Evolutionary conservation across 352 stramenopile species (phyloP).

Genomic region (Phytophthora parvispora): DNA sequence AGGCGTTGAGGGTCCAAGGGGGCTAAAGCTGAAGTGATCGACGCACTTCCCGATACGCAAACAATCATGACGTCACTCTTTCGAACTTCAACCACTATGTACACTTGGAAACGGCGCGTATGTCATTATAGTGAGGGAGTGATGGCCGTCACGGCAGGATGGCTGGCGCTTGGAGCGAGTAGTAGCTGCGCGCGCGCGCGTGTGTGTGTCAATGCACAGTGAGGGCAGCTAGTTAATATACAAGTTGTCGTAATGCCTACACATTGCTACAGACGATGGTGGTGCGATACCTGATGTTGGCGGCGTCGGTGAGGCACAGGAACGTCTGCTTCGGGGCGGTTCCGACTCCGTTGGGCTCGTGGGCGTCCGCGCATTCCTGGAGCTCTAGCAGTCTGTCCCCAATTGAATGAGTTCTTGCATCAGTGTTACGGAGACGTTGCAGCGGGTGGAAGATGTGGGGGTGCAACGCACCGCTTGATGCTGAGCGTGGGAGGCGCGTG

Average conservation of each 20-base stretch:
- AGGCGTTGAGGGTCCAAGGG: conserved; percentile 7
- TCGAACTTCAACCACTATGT: conserved; percentile 36
- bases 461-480: conserved; percentile 46
- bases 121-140: conserved; percentile 21
- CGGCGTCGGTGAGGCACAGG: conserved; percentile 54
- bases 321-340: conserved; percentile 36
- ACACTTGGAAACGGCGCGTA: background rate
- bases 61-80: conserved; percentile 25
- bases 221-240: conserved; percentile 1
- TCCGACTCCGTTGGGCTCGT: conserved; percentile 10
- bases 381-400: conserved; percentile 43
- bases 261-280: background rate
- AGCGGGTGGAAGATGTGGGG: background rate
- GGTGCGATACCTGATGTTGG: conserved; percentile 59
- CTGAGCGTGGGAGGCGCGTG: conserved; percentile 30
- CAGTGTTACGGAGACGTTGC: background rate
- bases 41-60: conserved; percentile 25
- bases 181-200: conserved; percentile 70
- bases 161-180: conserved; percentile 41
- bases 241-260: too few species aligned
- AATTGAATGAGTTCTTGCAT: background rate
- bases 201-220: background rate
- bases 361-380: conserved; percentile 38
- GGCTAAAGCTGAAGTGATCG: conserved; percentile 27
- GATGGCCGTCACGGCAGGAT: conserved; percentile 19